Base-by-base conservation (phyloP, 2,329 filamentous ascomycete species). In the Penicillium capsulatum region DNA sequence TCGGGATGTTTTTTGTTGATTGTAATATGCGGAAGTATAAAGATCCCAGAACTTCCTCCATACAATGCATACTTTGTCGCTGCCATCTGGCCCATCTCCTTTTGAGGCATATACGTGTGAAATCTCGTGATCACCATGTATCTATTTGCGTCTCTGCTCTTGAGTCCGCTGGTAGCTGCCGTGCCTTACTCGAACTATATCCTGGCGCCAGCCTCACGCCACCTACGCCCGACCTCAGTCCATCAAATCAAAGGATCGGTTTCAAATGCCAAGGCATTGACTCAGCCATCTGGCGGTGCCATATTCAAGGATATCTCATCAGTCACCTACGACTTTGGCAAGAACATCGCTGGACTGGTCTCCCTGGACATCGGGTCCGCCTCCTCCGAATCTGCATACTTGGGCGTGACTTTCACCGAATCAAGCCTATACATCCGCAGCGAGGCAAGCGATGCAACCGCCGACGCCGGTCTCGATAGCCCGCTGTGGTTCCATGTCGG, bases 341-440 rank as follows among this genome's bases (percentile, higher is more conserved):
- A 59, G 35, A 69, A 69, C 31, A 58, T 69, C 8, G 67, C 54
- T 0, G 66, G 67, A 17, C 47, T 63, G 2, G 65, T 69, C 7
- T 59, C 59, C 2, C 51, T 69, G 7, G 57, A 54, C 4, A 53
- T 67, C 8, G 51, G 34, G 3, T 40, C 42, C 1, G 38, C 45
- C 2, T 53, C 53, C 1, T 51, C 58, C 2, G 17, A 48, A 0
- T 43, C 52, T 34, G 60, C 58, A 7, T 63, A 59, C n/a, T 50
- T 71, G 6, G 66, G 66, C 4, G 42, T 70, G 6, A 64, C 60
- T 3, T 71, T 67, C 39, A 63, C 60, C 0, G 66, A 71, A 41
- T 63, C 58, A 2, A 60, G 46, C 16, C 46, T 74, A 2, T 79
- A 71, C 71, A 71, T 78, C 31, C 73, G 66, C 26, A 65, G 63